Base-by-base conservation (phyloP, 257 asterid genomes). In the Fraxinus cuspidata region DNA sequence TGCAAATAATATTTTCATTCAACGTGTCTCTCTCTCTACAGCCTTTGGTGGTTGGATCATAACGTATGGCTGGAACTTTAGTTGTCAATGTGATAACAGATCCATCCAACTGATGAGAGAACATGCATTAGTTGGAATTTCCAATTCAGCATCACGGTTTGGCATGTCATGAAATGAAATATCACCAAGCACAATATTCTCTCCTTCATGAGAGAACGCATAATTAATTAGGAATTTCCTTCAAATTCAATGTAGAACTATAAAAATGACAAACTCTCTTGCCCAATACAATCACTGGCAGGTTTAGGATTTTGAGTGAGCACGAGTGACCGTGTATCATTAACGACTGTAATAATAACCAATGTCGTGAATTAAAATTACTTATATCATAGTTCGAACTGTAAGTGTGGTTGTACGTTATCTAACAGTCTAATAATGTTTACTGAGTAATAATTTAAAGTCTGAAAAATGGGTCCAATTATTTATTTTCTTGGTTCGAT, bases 241-340 rank as follows among this genome's bases (percentile, higher is more conserved):
- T 70, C 69, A 69, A 40, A 83, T 65, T 11, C 25, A 75, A 44
- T 71, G 64, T 42, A 79, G 35, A 32, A 84, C 76, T 78, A 88
- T 74, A 74, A 44, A 44, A 44, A 11, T 82, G 27, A 72, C 73
- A 82, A 79, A 89, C 88, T 84, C 85, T 87, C 83, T 85, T 72
- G 84, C 71, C 77, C 27, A 77, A 84, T 69, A 84, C 77, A 83
- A 44, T 80, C 32, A 2, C 32, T 4, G 4, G 2, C 3, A 3
- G 32, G 3, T 29, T 29, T 29, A 29, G 32, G 3, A 1, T 29
- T 29, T 29, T 29, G 32, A 29, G 32, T 29, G 32, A 29, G 32
- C 2, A 29, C 32, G 2, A 2, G 32, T 29, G 32, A 4, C 2
- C 32, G 4, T 29, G 0, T 0, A 29, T 29, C 32, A 29, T 29